Evolutionary conservation across 768 basidiomycete species (phyloP).

Genomic region (Nevesoporus exiguus): DNA sequence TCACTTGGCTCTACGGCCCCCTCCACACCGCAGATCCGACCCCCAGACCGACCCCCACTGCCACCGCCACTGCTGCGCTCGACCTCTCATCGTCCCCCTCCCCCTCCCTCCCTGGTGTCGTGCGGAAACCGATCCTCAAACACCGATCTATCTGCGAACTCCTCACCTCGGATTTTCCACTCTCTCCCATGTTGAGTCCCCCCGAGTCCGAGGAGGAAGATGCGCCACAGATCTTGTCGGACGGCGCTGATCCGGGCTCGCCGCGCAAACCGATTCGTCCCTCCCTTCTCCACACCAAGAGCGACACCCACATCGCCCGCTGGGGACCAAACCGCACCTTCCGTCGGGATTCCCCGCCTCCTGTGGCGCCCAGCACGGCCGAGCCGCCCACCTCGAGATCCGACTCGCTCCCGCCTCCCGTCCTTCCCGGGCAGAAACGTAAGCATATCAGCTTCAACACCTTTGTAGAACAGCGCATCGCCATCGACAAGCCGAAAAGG

Average conservation of each 20-base stretch:
- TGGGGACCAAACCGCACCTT: constrained; percentile 47
- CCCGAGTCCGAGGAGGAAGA: constrained; percentile 52
- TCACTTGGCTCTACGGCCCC: constrained; percentile 98
- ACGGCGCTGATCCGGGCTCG: constrained; percentile 17
- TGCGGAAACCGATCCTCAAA: constrained; percentile 89
- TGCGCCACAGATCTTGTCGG: constrained; percentile 14
- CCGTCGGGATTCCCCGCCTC: constrained; percentile 71
- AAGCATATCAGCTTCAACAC: constrained; percentile 97
- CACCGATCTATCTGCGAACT: constrained; percentile 90
- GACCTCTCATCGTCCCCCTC: constrained; percentile 37
- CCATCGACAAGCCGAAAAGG: constrained; percentile 70
- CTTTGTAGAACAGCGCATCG: constrained; percentile 94
- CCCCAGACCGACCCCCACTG: constrained; percentile 39
- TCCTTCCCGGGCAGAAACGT: constrained; percentile 46
- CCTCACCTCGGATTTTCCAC: constrained; percentile 69
- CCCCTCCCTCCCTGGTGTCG: constrained; percentile 24
- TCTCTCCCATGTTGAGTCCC: constrained; percentile 60
- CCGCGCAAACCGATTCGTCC: constrained; percentile 40
- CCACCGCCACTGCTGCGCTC: constrained; percentile 33
- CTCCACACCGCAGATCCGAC: constrained; percentile 89
- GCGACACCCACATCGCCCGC: constrained; percentile 76
- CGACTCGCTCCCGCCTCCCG: constrained; percentile 18
- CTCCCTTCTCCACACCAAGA: constrained; percentile 74
- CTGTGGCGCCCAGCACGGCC: constrained; percentile 31
- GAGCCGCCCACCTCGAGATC: constrained; percentile 11